Evolutionary conservation across 768 basidiomycete species (phyloP).

Genomic region (Termitomyces sp.): DNA sequence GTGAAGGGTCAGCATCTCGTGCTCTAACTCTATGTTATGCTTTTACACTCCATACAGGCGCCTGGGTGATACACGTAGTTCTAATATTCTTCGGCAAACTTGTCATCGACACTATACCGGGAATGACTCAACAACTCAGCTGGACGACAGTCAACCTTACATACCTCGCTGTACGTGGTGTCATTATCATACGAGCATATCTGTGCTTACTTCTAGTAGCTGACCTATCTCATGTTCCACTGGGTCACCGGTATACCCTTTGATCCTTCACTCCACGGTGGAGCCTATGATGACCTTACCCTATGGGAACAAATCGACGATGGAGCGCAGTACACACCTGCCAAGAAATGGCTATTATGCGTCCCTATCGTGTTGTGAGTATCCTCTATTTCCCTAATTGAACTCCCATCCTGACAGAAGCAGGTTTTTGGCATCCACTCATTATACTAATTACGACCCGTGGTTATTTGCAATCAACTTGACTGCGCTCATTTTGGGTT

Average conservation of each 20-base stretch:
- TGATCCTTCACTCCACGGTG: conserved; percentile 78
- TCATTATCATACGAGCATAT: not conserved
- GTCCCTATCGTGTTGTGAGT: conserved; percentile 87
- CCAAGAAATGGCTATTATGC: conserved; percentile 93
- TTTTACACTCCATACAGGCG: conserved; percentile 48
- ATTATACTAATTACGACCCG: conserved; percentile 96
- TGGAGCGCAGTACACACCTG: conserved; percentile 96
- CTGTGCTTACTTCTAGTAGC: conserved; percentile 32
- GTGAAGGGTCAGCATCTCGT: conserved; percentile 60
- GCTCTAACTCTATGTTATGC: not conserved
- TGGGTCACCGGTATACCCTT: conserved; percentile 98
- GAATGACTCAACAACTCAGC: conserved; percentile 89
- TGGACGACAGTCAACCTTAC: conserved; percentile 92
- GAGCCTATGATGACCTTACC: conserved; percentile 96
- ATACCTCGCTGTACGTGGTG: conserved; percentile 75
- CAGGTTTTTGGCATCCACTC: conserved; percentile 95
- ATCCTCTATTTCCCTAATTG: not conserved
- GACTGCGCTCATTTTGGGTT: conserved; percentile 66
- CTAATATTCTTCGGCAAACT: conserved; percentile 89
- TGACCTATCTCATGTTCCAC: conserved; percentile 99
- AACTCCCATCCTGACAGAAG: conserved; percentile 8
- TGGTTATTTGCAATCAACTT: conserved; percentile 92
- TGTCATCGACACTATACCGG: conserved; percentile 88
- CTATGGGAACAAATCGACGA: conserved; percentile 99
- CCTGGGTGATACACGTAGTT: conserved; percentile 96